Evolutionary conservation across 257 asterid genomes (phyloP), one percentile per base, ranked within the genome.

Genomic region (Lavandula angustifolia): DNA sequence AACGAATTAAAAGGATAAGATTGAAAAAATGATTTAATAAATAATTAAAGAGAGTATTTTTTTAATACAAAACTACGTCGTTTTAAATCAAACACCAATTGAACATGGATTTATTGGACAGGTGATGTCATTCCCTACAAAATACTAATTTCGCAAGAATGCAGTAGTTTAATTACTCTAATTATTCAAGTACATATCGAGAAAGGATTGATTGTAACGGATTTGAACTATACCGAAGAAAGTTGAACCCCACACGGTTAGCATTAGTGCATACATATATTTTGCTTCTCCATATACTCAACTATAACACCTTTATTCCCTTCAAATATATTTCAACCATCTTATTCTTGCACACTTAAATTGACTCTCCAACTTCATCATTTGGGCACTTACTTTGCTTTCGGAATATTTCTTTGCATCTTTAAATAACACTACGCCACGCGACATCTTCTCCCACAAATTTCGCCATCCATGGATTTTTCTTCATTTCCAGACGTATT

Each of bases 401-500:
- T n/a, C n/a, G n/a, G n/a, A n/a, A 71, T 53, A 68, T 71, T 61
- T 51, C 73, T 70, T 46, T 6, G 38, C 27, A 32, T 54, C 77
- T 79, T 41, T 73, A 79, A 62, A 77, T 75, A 67, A 27, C 54
- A 61, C 4, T 7, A 1, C 57, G 57, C 62, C n/a, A 54, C 42
- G 1, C 40, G n/a, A n/a, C 37, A 7, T 17, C 18, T 44, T 7
- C 2, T 9, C 14, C 9, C 12, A 7, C 11, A 38, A 38, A 38
- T 42, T 14, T 8, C 4, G 6, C 6, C 5, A 9, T 42, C 32
- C 42, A 81, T 84, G 87, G 81, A 74, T 13, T 56, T 51, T 52
- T 64, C 79, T 51, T 62, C 78, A 43, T 85, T 83, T 34, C 85
- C 85, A 31, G 86, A 87, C 73, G 64, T 85, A 8, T 87, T 60